phyloP scores from a whole-genome alignment of 208 protist genomes.

The Phytomonas sp. region DNA sequence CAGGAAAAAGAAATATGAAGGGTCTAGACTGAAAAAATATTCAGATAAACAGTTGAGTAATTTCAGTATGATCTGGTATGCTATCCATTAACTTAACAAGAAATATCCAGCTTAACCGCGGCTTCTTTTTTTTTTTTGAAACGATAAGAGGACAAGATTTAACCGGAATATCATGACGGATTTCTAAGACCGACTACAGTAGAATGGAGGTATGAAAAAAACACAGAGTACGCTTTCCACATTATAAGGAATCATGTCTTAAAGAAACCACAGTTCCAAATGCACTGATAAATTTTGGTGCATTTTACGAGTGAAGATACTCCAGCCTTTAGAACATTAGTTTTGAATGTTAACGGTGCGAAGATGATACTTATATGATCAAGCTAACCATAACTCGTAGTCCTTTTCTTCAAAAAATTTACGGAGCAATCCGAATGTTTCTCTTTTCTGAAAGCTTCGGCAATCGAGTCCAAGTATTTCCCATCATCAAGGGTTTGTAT shows the following conservation, averaged over 20 bases:
- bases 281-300: not conserved
- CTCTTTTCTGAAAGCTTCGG: not conserved
- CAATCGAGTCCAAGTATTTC: not conserved
- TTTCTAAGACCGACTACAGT: constrained; percentile 1
- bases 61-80: not conserved
- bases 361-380: not conserved
- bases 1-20: constrained; percentile 4
- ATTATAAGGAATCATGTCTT: not conserved
- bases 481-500: not conserved
- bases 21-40: not conserved
- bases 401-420: not conserved
- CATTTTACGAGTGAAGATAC: not conserved
- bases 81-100: not conserved
- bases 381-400: not conserved
- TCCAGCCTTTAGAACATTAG: not conserved
- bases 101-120: not conserved
- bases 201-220: not conserved
- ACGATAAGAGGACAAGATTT: not conserved
- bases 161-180: not conserved
- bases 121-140: too few relatives aligned
- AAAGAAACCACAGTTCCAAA: not conserved
- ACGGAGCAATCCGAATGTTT: not conserved
- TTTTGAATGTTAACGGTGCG: not conserved
- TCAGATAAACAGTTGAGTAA: constrained; percentile 5
- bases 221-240: not conserved